Evolutionary conservation across 208 protist species (phyloP).

Genomic region (Porcisia deanei): DNA sequence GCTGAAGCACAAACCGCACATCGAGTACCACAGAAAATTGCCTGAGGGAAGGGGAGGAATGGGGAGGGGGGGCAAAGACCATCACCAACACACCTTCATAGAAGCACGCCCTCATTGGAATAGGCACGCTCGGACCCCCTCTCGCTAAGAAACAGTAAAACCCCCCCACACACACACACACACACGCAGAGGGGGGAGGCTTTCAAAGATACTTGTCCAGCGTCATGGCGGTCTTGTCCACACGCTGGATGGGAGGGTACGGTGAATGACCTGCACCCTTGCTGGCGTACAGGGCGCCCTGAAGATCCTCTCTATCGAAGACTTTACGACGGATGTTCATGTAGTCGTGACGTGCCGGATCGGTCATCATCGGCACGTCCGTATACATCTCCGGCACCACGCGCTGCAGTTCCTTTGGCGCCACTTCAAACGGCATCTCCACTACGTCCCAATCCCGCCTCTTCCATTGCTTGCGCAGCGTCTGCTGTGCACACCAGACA

Average conservation of each 20-base stretch:
- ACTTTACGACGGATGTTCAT: slow-evolving; percentile 86
- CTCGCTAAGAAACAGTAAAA: not conserved
- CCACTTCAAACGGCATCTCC: slow-evolving; percentile 81
- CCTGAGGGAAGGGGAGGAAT: not conserved
- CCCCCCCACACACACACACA: not conserved
- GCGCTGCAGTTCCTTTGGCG: slow-evolving; percentile 76
- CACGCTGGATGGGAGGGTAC: slow-evolving; percentile 61
- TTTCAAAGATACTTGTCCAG: slow-evolving; percentile 82
- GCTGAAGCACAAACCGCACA: not conserved
- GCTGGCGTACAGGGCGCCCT: slow-evolving; percentile 60
- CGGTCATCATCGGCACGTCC: slow-evolving; percentile 76
- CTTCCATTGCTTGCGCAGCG: slow-evolving; percentile 89
- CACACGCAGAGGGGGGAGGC: not conserved
- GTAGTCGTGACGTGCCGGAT: slow-evolving; percentile 59
- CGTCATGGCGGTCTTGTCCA: slow-evolving; percentile 63
- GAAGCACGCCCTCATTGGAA: not conserved
- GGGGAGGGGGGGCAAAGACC: not conserved
- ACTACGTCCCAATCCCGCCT: slow-evolving; percentile 86
- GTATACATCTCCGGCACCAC: slow-evolving; percentile 92
- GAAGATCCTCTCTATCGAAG: slow-evolving; percentile 75
- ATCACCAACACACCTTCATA: not conserved
- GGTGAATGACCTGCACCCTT: slow-evolving; percentile 26
- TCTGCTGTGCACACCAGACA: slow-evolving; percentile 88
- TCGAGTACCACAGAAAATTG: not conserved
- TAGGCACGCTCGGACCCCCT: not conserved